Evolutionary conservation across 805 yeast species (phyloP).

Genomic region (Candida vartiovaarae): DNA sequence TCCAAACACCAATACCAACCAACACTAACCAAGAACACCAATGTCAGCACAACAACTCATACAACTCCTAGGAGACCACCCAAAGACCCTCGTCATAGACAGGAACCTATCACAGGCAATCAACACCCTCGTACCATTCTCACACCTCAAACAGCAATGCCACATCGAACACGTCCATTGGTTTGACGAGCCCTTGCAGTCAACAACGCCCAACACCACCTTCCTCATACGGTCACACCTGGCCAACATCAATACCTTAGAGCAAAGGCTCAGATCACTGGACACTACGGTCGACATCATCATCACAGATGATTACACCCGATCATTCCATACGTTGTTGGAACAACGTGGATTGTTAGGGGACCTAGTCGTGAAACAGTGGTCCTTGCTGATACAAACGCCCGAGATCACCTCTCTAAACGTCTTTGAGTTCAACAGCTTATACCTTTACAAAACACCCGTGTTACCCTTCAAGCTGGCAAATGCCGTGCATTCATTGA

Average conservation of each 20-base stretch:
- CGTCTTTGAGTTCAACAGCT: slow-evolving; percentile 22
- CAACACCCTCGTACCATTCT: slow-evolving; percentile 50
- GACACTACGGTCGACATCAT: slow-evolving; percentile 15
- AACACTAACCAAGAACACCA: no score
- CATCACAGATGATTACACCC: slow-evolving; percentile 32
- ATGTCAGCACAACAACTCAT: slow-evolving; percentile 5
- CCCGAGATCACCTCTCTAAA: slow-evolving; percentile 11
- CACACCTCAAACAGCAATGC: slow-evolving; percentile 41
- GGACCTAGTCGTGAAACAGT: slow-evolving; percentile 10
- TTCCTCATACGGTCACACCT: slow-evolving; percentile 19
- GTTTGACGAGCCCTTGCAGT: slow-evolving; percentile 26
- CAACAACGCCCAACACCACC: slow-evolving; percentile 11
- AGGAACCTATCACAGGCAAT: slow-evolving; percentile 39
- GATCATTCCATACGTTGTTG: slow-evolving; percentile 28
- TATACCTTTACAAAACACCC: slow-evolving; percentile 31
- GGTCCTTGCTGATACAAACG: slow-evolving; percentile 12
- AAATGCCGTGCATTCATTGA: slow-evolving; percentile 35
- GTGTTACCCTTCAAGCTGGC: slow-evolving; percentile 25
- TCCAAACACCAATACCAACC: no score
- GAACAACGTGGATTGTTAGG: slow-evolving; percentile 18
- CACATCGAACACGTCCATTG: slow-evolving; percentile 43
- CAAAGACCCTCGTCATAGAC: slow-evolving; percentile 32
- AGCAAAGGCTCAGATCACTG: slow-evolving; percentile 14
- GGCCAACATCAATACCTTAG: slow-evolving; percentile 10
- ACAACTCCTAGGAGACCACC: slow-evolving; percentile 22